Evolutionary conservation across 306 rosid species (phyloP).

Genomic region (Malus sylvestris): DNA sequence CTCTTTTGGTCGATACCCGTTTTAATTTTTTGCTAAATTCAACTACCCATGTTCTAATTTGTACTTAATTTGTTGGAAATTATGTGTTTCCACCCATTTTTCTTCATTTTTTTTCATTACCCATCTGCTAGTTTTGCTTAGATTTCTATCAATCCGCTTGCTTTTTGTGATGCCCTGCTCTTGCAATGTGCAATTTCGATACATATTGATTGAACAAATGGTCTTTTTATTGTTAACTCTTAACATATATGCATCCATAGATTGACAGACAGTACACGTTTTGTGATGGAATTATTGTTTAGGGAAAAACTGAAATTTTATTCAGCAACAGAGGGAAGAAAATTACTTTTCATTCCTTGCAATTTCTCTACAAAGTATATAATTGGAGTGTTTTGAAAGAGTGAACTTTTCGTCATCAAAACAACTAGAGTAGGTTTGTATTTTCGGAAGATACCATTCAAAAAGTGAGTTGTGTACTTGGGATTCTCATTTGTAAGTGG

Average conservation of each 20-base stretch:
- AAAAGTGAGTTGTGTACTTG: not conserved
- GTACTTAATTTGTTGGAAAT: not conserved
- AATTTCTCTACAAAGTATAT: no score
- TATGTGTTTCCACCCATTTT: no score
- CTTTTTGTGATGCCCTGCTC: not conserved
- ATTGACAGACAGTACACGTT: not conserved
- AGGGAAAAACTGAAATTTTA: not conserved
- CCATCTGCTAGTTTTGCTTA: not conserved
- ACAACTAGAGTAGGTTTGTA: not conserved
- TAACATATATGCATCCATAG: not conserved
- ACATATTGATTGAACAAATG: not conserved
- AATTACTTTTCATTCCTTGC: no score
- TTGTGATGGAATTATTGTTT: not conserved
- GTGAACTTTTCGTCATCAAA: no score
- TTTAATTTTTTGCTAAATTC: not conserved
- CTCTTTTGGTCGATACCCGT: not conserved
- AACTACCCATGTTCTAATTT: not conserved
- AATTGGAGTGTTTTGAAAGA: no score
- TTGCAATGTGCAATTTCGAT: not conserved
- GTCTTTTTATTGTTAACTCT: not conserved
- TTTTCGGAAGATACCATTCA: not conserved
- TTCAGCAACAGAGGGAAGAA: not conserved
- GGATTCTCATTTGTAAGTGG: not conserved
- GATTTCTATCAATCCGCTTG: not conserved
- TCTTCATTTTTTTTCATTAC: not conserved